Evolutionary conservation across 1,284 basidiomycete species (phyloP), one percentile per base, ranked within the genome.

Genomic region (Neotropicomus parvogracilis): DNA sequence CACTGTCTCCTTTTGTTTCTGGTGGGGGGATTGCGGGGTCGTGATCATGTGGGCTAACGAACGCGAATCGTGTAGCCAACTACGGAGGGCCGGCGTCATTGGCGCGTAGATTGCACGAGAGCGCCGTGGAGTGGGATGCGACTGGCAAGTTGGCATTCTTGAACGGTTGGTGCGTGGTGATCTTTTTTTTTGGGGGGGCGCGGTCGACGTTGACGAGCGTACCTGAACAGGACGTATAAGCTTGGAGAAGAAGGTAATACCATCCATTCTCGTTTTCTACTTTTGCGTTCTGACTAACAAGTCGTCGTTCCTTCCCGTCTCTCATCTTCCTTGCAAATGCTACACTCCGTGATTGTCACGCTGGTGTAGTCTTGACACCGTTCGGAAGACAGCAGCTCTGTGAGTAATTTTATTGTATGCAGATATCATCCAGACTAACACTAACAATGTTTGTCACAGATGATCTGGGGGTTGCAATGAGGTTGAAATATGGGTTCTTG

Each of bases 351-450:
- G 10, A 44, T 29, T 10, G 35, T 37, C 37, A 14, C 16, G 3
- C 16, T 26, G 19, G 11, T 26, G 19, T 5, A 86, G 83, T 88
- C 26, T 69, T 93, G 44, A 89, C 88, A 19, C 88, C 89, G 0
- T 89, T 91, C 53, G 90, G 89, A 44, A 73, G 88, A 34, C 84
- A 91, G 61, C 88, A 93, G 56, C 66, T 88, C 2, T 88, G 84
- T 86, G 54, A 51, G 81, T 69, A 8, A 0, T 6, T 14, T 26
- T 33, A 24, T 24, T 34, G 16, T n/a, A 8, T 12, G 3, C 38
- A 16, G 9, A n/a, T 31, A 14, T 2, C 14, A 1, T 17, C 10
- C 31, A 33, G 27, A 31, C 38, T 50, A 27, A 61, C 31, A 31
- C 38, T 50, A 27, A 61, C 31, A 7, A 24, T 12, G 19, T 43